These are phyloP conservation scores for Eucalyptus dawsonii DNA, from an alignment of 345 rosid genomes.

Conservation along the genomic window DNA sequence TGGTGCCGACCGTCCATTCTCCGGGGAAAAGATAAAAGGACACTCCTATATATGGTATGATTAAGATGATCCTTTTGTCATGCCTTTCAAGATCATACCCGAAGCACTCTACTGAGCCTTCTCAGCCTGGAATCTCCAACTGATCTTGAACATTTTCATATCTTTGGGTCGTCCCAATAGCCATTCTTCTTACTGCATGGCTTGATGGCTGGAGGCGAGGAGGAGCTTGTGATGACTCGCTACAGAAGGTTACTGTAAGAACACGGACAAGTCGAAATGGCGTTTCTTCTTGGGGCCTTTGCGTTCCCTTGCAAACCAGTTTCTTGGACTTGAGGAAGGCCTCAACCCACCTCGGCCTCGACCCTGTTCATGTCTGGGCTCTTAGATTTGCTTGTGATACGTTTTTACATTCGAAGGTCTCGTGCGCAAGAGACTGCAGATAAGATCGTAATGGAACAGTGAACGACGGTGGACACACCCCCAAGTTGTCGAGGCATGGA, in stretches of 20 bases:
- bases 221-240: background rate
- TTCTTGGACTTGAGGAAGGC: background rate
- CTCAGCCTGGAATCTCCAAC: background rate
- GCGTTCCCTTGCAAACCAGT: background rate
- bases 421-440: background rate
- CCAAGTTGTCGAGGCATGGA: background rate
- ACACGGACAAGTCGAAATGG: background rate
- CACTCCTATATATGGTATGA: background rate
- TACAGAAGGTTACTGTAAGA: background rate
- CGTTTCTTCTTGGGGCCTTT: background rate
- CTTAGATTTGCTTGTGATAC: background rate
- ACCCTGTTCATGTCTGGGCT: background rate
- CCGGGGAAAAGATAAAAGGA: background rate
- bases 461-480: background rate
- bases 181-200: background rate
- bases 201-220: background rate
- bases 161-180: background rate
- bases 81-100: background rate
- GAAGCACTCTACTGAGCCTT: background rate
- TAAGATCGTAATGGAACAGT: background rate
- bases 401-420: background rate
- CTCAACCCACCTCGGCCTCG: background rate
- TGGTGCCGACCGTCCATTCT: background rate
- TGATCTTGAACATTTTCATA: background rate
- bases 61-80: background rate